phyloP scores from a whole-genome alignment of 208 protist genomes.

The Endotrypanum monterogeii region DNA sequence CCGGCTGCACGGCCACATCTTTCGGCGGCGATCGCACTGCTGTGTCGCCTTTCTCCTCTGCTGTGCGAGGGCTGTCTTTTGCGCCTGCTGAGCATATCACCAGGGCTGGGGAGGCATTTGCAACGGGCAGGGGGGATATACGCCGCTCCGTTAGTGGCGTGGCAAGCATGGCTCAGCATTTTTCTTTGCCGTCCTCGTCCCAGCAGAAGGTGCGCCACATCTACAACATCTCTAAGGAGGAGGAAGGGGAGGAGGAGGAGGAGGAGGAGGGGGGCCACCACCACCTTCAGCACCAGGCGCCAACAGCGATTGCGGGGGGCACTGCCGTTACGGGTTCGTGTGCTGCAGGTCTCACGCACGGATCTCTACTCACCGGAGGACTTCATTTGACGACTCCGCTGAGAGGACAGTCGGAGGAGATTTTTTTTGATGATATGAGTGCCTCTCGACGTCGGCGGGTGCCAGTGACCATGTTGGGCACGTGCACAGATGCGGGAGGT shows the following conservation, averaged over 20 bases:
- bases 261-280: too few relatives aligned
- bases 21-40: background rate
- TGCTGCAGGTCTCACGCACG: background rate
- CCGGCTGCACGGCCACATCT: background rate
- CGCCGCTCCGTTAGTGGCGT: background rate
- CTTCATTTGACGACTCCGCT: background rate
- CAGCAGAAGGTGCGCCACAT: background rate
- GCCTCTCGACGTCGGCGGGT: background rate
- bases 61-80: conserved; percentile 6
- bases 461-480: background rate
- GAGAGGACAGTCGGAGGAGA: background rate
- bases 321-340: background rate
- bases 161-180: background rate
- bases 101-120: background rate
- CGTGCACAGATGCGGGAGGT: background rate
- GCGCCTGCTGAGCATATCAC: background rate
- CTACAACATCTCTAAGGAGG: conserved; percentile 9
- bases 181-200: background rate
- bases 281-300: background rate
- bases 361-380: background rate
- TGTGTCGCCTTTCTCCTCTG: background rate
- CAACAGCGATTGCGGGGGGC: background rate
- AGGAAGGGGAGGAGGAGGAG: too few relatives aligned
- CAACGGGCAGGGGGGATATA: background rate
- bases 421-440: conserved; percentile 8